phyloP scores from a whole-genome alignment of 2,329 filamentous ascomycete genomes.

The Neocucurbitaria cava region DNA sequence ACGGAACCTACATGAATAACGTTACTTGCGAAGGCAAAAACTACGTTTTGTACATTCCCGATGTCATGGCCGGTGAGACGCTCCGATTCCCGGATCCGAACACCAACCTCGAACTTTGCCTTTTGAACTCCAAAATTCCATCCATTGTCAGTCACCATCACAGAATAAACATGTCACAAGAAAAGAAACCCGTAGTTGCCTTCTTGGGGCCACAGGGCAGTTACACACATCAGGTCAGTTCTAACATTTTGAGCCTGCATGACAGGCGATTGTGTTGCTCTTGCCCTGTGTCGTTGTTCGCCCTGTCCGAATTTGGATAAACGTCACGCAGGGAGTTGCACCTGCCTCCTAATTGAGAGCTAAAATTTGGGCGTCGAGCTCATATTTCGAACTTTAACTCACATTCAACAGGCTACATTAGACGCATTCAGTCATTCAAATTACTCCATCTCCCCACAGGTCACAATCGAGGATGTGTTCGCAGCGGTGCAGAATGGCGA shows the following conservation, averaged over 20 bases:
- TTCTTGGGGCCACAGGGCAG: slow-evolving; percentile 71
- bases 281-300: neutral
- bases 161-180: slow-evolving; percentile 14
- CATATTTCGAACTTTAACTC: neutral
- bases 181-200: slow-evolving; percentile 51
- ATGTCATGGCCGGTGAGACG: neutral
- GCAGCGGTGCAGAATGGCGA: slow-evolving; percentile 72
- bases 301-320: neutral
- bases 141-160: neutral
- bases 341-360: neutral
- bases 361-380: neutral
- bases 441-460: slow-evolving; percentile 49
- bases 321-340: neutral
- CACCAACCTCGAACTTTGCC: neutral
- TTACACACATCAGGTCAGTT: slow-evolving; percentile 71
- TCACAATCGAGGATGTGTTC: slow-evolving; percentile 74
- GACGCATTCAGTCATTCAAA: slow-evolving; percentile 54
- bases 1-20: neutral
- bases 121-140: neutral
- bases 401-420: slow-evolving; percentile 58
- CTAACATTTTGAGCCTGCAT: slow-evolving; percentile 1
- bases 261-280: neutral
- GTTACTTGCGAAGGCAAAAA: neutral
- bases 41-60: neutral
- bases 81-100: neutral